Percentiles rank a stretch among this genome's conserved stretches.
phyloP scores from a whole-genome alignment of 2,329 filamentous ascomycete genomes.

The Botrytis galanthina region DNA sequence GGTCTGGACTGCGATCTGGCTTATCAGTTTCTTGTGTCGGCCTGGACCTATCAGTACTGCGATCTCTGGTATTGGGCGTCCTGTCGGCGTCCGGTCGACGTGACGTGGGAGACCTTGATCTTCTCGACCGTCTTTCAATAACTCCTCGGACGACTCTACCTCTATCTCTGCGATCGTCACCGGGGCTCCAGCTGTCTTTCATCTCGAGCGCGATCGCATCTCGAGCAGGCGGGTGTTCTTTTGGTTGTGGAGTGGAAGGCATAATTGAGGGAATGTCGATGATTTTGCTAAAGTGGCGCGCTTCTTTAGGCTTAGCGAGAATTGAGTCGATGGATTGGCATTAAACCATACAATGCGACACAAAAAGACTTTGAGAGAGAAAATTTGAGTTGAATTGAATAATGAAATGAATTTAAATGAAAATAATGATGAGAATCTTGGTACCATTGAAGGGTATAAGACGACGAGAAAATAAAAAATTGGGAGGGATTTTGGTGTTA shows the following conservation, averaged over 20 bases:
- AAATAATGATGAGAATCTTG: neutral
- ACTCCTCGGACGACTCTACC: constrained; percentile 42
- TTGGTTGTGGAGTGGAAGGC: constrained; percentile 16
- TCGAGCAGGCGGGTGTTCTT: constrained; percentile 30
- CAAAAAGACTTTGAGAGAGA: constrained; percentile 5
- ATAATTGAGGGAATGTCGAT: constrained; percentile 22
- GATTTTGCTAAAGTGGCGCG: constrained; percentile 23
- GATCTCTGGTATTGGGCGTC: constrained; percentile 36
- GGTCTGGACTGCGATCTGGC: constrained; percentile 36
- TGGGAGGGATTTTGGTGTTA: constrained; percentile 18
- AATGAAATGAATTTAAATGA: neutral
- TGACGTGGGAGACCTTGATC: constrained; percentile 40
- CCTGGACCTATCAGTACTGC: constrained; percentile 35
- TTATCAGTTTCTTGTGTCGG: constrained; percentile 32
- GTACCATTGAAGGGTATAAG: neutral
- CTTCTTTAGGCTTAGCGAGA: constrained; percentile 23
- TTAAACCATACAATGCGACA: constrained; percentile 21
- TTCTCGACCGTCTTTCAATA: constrained; percentile 34
- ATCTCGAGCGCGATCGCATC: constrained; percentile 41
- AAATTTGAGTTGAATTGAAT: neutral
- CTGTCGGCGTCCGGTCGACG: constrained; percentile 39
- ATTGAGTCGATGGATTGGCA: constrained; percentile 22
- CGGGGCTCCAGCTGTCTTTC: constrained; percentile 45
- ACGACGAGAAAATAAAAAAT: constrained; percentile 8
- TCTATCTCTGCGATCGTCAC: constrained; percentile 44